phyloP scores from a whole-genome alignment of 2,329 filamentous ascomycete genomes.

The Lithohypha guttulata region DNA sequence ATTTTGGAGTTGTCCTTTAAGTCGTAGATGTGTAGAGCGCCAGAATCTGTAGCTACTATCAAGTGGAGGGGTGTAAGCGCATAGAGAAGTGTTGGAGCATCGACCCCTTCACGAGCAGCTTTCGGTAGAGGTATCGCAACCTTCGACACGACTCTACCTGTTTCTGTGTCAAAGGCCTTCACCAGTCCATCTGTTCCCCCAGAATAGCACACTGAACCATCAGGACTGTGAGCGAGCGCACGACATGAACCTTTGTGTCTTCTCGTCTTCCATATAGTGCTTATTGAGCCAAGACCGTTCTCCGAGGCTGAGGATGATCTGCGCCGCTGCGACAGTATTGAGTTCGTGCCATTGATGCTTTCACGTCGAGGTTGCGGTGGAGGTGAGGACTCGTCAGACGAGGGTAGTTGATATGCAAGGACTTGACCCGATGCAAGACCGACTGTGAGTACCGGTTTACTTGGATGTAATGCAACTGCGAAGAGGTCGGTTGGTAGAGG shows the following conservation, averaged over 20 bases:
- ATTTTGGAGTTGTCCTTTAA: constrained; percentile 40
- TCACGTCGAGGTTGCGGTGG: constrained; percentile 3
- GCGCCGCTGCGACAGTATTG: constrained; percentile 16
- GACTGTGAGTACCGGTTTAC: constrained; percentile 71
- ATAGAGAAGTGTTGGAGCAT: constrained; percentile 72
- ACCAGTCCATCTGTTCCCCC: constrained; percentile 54
- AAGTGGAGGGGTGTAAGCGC: constrained; percentile 78
- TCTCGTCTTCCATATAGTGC: constrained; percentile 73
- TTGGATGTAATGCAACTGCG: constrained; percentile 74
- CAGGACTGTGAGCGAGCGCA: constrained; percentile 63
- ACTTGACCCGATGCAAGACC: constrained; percentile 52
- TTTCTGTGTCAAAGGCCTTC: constrained; percentile 49
- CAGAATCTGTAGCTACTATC: constrained; percentile 81
- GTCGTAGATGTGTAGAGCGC: constrained; percentile 79
- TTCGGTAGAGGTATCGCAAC: constrained; percentile 54
- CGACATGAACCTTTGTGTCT: constrained; percentile 93
- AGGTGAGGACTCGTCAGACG: constrained; percentile 35
- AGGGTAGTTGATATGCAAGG: constrained; percentile 50
- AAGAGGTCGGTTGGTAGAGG: constrained; percentile 82
- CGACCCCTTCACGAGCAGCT: constrained; percentile 27
- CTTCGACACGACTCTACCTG: constrained; percentile 65
- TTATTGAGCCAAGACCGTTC: constrained; percentile 63
- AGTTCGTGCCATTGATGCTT: constrained; percentile 12
- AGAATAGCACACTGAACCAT: constrained; percentile 58
- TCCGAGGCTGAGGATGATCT: constrained; percentile 32